Percentiles rank a stretch among this genome's conserved stretches.
Conservation (phyloP, 1,284 basidiomycete species). For the Marasmius tenuissimus region DNA sequence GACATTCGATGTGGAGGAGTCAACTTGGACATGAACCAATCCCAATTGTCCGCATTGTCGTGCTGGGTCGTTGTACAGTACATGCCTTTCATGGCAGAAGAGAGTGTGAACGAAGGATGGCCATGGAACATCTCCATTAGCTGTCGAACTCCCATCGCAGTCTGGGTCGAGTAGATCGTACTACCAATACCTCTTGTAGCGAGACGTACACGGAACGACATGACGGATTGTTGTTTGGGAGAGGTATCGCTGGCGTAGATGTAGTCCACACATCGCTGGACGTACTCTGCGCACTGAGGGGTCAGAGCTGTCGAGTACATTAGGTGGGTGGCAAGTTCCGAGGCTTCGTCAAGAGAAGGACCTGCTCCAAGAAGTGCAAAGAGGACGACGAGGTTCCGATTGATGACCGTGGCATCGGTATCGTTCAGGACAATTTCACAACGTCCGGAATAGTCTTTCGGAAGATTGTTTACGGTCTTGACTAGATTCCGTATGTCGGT, state of each 20-base stretch:
- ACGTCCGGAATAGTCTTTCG: constrained; percentile 20
- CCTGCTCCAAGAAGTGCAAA: constrained; percentile 22
- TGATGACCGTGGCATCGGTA: constrained; percentile 18
- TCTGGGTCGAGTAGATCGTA: constrained; percentile 33
- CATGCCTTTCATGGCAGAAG: constrained; percentile 30
- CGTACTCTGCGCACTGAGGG: constrained; percentile 13
- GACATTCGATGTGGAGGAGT: constrained; percentile 36
- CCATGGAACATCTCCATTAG: constrained; percentile 35
- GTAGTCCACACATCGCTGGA: constrained; percentile 20
- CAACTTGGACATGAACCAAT: constrained; percentile 31
- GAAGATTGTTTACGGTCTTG: constrained; percentile 25
- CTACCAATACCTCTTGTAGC: constrained; percentile 35
- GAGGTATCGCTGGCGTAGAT: constrained; percentile 29
- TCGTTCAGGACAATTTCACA: constrained; percentile 26
- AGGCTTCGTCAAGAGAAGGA: constrained; percentile 20
- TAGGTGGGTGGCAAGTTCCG: constrained; percentile 25
- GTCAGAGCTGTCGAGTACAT: constrained; percentile 25
- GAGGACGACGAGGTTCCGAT: constrained; percentile 23
- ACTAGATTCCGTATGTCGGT: constrained; percentile 26
- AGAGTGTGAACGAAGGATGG: constrained; percentile 29
- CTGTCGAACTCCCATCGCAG: constrained; percentile 32
- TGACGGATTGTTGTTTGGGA: constrained; percentile 23
- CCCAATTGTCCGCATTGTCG: constrained; percentile 32
- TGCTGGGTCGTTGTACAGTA: constrained; percentile 27
- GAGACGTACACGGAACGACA: constrained; percentile 35